Evolutionary conservation across 2,329 filamentous ascomycete genomes (phyloP).

Genomic region (Polytolypa hystricis): DNA sequence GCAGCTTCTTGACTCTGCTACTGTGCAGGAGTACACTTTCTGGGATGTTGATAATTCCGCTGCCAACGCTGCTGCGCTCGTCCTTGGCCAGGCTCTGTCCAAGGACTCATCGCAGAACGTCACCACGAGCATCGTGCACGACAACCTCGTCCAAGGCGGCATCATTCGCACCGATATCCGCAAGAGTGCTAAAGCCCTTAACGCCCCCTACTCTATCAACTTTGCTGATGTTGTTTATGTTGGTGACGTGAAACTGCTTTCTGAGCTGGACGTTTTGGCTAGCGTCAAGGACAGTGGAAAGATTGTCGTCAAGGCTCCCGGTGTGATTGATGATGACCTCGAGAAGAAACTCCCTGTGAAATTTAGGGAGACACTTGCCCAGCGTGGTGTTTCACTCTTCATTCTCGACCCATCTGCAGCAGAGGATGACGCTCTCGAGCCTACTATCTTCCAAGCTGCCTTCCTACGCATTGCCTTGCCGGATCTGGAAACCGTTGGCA

Average conservation of each 20-base stretch:
- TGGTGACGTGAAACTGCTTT: constrained; percentile 67
- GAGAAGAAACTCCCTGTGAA: constrained; percentile 69
- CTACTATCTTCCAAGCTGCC: constrained; percentile 63
- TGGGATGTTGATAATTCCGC: constrained; percentile 77
- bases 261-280: constrained; percentile 62
- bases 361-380: constrained; percentile 60
- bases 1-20: constrained; percentile 42
- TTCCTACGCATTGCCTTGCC: constrained; percentile 71
- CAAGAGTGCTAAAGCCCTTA: constrained; percentile 68
- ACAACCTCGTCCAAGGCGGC: constrained; percentile 62
- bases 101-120: constrained; percentile 52
- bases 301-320: constrained; percentile 64
- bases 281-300: constrained; percentile 60
- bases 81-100: constrained; percentile 49
- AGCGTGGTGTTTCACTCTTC: constrained; percentile 60
- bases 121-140: constrained; percentile 46
- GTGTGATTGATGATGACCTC: constrained; percentile 74
- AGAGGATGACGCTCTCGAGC: constrained; percentile 55
- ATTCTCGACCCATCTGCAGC: constrained; percentile 62
- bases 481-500: constrained; percentile 48
- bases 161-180: constrained; percentile 75
- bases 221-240: constrained; percentile 70
- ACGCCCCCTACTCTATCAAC: constrained; percentile 71
- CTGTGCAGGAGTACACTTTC: constrained; percentile 76
- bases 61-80: constrained; percentile 53